A percentile compares a stretch with the other conserved stretches of the same genome.
phyloP scores from a whole-genome alignment of 768 basidiomycete genomes.

The Naganishia vishniacii region DNA sequence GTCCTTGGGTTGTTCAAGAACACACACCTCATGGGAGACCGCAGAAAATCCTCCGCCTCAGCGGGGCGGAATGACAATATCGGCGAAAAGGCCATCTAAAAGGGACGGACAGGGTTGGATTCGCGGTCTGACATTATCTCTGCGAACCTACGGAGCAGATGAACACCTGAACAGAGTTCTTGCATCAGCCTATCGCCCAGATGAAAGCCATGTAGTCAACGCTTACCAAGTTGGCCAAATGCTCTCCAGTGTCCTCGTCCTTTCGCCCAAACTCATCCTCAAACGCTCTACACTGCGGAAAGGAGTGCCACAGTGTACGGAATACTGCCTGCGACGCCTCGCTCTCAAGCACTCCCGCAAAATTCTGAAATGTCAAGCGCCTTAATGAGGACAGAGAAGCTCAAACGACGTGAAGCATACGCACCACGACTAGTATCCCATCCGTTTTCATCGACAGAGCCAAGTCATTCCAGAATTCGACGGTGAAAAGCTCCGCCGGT shows the following conservation, averaged over 20 bases:
- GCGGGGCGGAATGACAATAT: constrained; percentile 43
- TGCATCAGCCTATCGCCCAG: not conserved
- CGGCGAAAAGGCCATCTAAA: constrained; percentile 35
- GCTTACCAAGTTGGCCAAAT: constrained; percentile 69
- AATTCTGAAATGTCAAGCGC: constrained; percentile 59
- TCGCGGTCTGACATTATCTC: constrained; percentile 40
- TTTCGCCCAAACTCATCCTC: constrained; percentile 57
- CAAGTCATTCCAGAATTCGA: constrained; percentile 74
- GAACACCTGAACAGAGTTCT: constrained; percentile 57
- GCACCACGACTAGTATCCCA: constrained; percentile 74
- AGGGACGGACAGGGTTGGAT: constrained; percentile 55
- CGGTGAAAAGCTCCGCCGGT: constrained; percentile 74
- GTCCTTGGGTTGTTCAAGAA: not conserved
- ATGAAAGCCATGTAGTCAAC: not conserved
- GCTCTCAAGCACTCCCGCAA: constrained; percentile 66
- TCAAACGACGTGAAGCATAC: constrained; percentile 38
- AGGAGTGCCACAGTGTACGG: constrained; percentile 64
- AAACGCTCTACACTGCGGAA: constrained; percentile 74
- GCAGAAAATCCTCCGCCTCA: constrained; percentile 30
- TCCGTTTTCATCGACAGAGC: constrained; percentile 61
- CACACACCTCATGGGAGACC: constrained; percentile 37
- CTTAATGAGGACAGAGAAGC: not conserved
- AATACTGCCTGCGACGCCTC: constrained; percentile 63
- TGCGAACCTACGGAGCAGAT: constrained; percentile 59
- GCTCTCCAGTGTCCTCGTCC: constrained; percentile 53